Evolutionary conservation across 176 grass and related monocot genomes (phyloP).

Genomic region (Rhipidocladum racemiflorum): DNA sequence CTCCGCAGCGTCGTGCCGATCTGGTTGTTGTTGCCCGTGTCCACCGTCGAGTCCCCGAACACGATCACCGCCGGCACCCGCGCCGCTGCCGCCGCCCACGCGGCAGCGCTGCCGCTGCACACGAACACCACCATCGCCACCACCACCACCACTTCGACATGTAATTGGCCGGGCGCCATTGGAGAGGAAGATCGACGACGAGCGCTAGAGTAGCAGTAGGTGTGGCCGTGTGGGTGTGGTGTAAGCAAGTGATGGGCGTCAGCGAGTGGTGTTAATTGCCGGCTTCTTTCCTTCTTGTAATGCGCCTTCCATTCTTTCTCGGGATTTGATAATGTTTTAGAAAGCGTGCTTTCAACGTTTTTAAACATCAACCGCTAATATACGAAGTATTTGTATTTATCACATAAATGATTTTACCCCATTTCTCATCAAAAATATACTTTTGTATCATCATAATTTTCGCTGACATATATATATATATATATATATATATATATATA

Average conservation of each 20-base stretch:
- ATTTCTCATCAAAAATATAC: too few relatives aligned
- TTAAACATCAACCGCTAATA: too few relatives aligned
- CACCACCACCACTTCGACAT: background rate
- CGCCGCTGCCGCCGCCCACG: background rate
- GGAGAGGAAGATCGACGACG: background rate
- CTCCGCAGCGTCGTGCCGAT: conserved; percentile 44
- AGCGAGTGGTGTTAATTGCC: background rate
- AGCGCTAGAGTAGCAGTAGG: background rate
- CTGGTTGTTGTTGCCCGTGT: conserved; percentile 88
- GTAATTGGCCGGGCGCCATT: conserved; percentile 8
- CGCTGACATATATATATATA: too few relatives aligned
- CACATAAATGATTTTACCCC: too few relatives aligned
- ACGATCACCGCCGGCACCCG: conserved; percentile 72
- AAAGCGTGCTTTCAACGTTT: too few relatives aligned
- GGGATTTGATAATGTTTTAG: too few relatives aligned
- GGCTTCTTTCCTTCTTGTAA: background rate
- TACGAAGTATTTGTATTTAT: too few relatives aligned
- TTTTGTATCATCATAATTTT: too few relatives aligned
- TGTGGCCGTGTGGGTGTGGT: background rate
- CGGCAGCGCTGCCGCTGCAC: too few relatives aligned
- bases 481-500: too few relatives aligned
- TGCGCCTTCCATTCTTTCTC: too few relatives aligned
- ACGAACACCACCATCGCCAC: background rate
- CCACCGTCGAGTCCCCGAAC: conserved; percentile 92
- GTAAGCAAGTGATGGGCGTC: background rate